A percentile compares a stretch with the other conserved stretches of the same genome.
Evolutionary conservation across 2,329 filamentous ascomycete genomes (phyloP).

Genomic region (Fusarium sp.): DNA sequence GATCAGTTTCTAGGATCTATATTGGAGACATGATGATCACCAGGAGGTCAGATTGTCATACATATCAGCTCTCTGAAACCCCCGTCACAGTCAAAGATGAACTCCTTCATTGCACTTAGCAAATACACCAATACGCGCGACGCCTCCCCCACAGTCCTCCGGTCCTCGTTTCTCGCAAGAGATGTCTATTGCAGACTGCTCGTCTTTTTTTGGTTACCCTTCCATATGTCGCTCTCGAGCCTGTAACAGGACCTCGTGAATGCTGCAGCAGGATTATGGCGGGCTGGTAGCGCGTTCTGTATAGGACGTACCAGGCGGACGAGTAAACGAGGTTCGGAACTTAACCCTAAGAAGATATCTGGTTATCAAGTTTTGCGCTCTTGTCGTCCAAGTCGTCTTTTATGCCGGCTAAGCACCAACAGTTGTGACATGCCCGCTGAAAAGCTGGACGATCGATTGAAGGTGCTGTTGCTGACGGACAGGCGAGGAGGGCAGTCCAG

Average conservation of each 20-base stretch:
- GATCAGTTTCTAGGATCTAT: constrained; percentile 29
- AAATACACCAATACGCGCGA: constrained; percentile 64
- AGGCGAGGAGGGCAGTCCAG: constrained; percentile 67
- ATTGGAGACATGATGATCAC: constrained; percentile 34
- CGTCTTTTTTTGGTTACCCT: constrained; percentile 52
- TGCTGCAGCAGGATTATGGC: constrained; percentile 62
- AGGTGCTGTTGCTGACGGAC: constrained; percentile 58
- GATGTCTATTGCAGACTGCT: constrained; percentile 67
- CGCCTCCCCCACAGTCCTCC: constrained; percentile 86
- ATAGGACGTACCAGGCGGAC: constrained; percentile 56
- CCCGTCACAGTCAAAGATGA: constrained; percentile 46
- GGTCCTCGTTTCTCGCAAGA: constrained; percentile 76
- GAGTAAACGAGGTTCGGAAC: constrained; percentile 82
- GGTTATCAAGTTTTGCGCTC: constrained; percentile 78
- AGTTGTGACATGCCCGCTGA: constrained; percentile 59
- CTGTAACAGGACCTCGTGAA: constrained; percentile 67
- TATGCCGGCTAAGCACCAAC: constrained; percentile 61
- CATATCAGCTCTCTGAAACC: constrained; percentile 30
- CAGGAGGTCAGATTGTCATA: constrained; percentile 22
- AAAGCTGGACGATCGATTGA: constrained; percentile 59
- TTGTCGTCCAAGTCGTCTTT: constrained; percentile 76
- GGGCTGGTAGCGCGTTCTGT: constrained; percentile 37
- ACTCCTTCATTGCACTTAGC: constrained; percentile 59
- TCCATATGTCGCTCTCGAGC: constrained; percentile 70
- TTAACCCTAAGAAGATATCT: constrained; percentile 92